A percentile compares a stretch with the other conserved stretches of the same genome.
These are phyloP conservation scores for Ceriops decandra DNA, from an alignment of 345 rosid species.

Conservation along the genomic window DNA sequence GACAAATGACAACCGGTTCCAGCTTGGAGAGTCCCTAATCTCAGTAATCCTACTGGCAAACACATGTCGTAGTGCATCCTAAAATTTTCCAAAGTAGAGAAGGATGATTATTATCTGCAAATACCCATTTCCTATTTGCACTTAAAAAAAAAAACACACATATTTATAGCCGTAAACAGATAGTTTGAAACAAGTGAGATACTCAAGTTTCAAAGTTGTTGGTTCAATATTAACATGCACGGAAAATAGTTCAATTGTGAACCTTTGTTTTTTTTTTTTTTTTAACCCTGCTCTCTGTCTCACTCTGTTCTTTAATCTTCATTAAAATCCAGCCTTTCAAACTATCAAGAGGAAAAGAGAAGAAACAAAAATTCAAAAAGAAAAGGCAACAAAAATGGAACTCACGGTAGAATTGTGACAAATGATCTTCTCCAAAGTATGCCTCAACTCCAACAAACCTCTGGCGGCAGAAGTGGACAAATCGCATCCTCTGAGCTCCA, in stretches of 20 bases:
- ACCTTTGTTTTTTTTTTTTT: too few species aligned
- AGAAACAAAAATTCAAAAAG: neutral
- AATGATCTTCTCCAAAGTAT: constrained; percentile 82
- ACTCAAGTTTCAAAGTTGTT: too few species aligned
- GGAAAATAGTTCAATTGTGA: too few species aligned
- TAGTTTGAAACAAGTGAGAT: too few species aligned
- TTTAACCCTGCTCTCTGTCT: too few species aligned
- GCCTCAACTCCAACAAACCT: constrained; percentile 83
- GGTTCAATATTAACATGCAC: too few species aligned
- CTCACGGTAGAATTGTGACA: constrained; percentile 98
- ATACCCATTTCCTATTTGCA: neutral
- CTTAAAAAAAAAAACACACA: too few species aligned
- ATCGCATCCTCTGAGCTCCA: constrained; percentile 93
- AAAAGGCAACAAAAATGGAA: constrained; percentile 1
- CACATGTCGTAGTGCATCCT: constrained; percentile 93
- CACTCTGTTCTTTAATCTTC: too few species aligned
- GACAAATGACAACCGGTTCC: constrained; percentile 82
- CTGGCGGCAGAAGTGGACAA: constrained; percentile 86
- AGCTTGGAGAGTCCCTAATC: constrained; percentile 76
- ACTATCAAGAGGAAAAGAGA: too few species aligned
- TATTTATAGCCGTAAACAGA: too few species aligned
- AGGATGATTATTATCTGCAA: constrained; percentile 7
- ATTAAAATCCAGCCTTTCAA: too few species aligned
- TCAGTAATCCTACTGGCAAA: constrained; percentile 93
- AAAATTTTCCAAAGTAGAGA: constrained; percentile 4